Evolutionary conservation across 1,139 yeast species (phyloP).

Genomic region (Kodamaea anthophila): DNA sequence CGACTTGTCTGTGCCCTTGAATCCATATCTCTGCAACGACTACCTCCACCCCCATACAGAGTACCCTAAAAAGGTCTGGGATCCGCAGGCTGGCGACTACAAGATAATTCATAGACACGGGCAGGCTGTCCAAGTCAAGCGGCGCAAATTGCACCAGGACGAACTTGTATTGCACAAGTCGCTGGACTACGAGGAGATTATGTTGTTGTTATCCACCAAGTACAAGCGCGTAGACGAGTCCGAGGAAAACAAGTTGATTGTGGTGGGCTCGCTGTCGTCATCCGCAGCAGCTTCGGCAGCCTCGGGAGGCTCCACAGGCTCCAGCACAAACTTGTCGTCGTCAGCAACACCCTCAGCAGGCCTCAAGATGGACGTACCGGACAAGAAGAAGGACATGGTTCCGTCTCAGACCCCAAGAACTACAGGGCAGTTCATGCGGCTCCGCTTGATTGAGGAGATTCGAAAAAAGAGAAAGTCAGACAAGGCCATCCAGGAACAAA

Average conservation of each 20-base stretch:
- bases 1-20: slow-evolving; percentile 65
- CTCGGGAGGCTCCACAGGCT: slow-evolving; percentile 7
- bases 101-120: slow-evolving; percentile 41
- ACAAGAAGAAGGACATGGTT: slow-evolving; percentile 23
- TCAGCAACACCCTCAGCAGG: slow-evolving; percentile 16
- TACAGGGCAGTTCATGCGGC: slow-evolving; percentile 43
- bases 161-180: slow-evolving; percentile 58
- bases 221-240: slow-evolving; percentile 34
- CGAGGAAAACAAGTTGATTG: slow-evolving; percentile 35
- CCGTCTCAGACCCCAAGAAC: slow-evolving; percentile 17
- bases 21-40: slow-evolving; percentile 52
- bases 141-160: slow-evolving; percentile 41
- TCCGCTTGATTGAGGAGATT: slow-evolving; percentile 43
- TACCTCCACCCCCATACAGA: slow-evolving; percentile 42
- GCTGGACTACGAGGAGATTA: slow-evolving; percentile 84
- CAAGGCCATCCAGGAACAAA: slow-evolving; percentile 38
- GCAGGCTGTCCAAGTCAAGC: slow-evolving; percentile 36
- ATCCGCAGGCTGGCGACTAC: slow-evolving; percentile 27
- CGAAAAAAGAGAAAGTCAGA: slow-evolving; percentile 41
- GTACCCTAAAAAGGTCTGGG: slow-evolving; percentile 40
- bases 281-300: slow-evolving; percentile 15
- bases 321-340: slow-evolving; percentile 10
- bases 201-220: slow-evolving; percentile 49
- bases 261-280: slow-evolving; percentile 31
- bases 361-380: slow-evolving; percentile 16